Evolutionary conservation across 164 flowering plant species (phyloP).

Genomic region (Hamamelis virginiana): DNA sequence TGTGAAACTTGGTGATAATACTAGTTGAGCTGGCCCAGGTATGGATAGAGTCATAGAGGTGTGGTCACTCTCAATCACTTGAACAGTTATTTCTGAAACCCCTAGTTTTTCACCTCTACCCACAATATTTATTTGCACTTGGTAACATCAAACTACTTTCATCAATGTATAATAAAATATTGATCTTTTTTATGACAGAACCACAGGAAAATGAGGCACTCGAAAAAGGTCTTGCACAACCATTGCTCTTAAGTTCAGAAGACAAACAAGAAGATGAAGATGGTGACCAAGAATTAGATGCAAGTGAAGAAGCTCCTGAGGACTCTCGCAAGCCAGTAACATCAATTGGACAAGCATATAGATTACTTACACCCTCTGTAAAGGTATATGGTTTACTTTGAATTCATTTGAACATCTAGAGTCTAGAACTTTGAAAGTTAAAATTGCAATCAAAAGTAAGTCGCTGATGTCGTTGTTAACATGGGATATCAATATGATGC

Average conservation of each 20-base stretch:
- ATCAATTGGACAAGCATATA: conserved; percentile 57
- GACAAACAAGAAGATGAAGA: conserved; percentile 42
- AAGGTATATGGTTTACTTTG: conserved; percentile 36
- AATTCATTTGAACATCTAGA: not conserved
- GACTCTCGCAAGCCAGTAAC: conserved; percentile 53
- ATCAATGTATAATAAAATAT: conserved; percentile 22
- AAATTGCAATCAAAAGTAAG: not conserved
- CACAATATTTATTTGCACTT: not conserved
- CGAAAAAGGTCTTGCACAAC: conserved; percentile 58
- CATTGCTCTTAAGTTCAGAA: conserved; percentile 46
- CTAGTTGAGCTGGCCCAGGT: not conserved
- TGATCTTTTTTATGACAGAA: conserved; percentile 16
- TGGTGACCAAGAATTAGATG: conserved; percentile 54
- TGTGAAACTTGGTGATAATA: not conserved
- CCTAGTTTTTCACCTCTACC: not conserved
- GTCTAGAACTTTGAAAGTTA: not conserved
- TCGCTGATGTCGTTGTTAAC: not conserved
- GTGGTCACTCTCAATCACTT: too few relatives aligned
- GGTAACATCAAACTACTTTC: not conserved
- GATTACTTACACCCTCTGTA: conserved; percentile 68
- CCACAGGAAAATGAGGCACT: conserved; percentile 34
- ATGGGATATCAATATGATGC: too few relatives aligned
- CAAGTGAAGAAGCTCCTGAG: conserved; percentile 55
- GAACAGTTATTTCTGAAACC: not conserved
- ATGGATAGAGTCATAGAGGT: too few relatives aligned